phyloP scores from a whole-genome alignment of 805 yeast species.

The Teunomyces tritomae region DNA sequence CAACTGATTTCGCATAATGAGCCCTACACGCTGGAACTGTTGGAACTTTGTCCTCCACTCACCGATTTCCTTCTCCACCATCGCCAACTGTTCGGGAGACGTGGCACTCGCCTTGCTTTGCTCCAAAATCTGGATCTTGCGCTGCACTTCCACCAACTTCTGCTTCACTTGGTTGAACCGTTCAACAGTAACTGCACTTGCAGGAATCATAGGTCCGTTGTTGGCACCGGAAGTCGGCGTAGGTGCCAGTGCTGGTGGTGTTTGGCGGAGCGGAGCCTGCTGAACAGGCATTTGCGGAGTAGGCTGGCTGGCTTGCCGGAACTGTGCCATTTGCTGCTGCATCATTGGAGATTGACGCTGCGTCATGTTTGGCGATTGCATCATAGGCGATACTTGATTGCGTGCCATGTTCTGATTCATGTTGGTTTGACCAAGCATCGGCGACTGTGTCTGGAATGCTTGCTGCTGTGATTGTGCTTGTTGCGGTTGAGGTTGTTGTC shows the following conservation, averaged over 20 bases:
- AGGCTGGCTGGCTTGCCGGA: slow-evolving; percentile 7
- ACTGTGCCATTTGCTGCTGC: slow-evolving; percentile 8
- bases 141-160: slow-evolving; percentile 47
- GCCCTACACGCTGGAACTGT: slow-evolving; percentile 50
- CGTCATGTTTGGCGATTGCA: slow-evolving; percentile 11
- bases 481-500: slow-evolving; percentile 12
- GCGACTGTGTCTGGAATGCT: slow-evolving; percentile 6
- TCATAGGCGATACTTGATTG: slow-evolving; percentile 10
- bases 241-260: slow-evolving; percentile 1
- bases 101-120: slow-evolving; percentile 44
- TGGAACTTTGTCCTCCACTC: slow-evolving; percentile 46
- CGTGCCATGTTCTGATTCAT: slow-evolving; percentile 8
- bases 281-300: slow-evolving; percentile 1
- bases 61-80: slow-evolving; percentile 48
- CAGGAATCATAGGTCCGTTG: slow-evolving; percentile 11
- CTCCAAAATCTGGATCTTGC: slow-evolving; percentile 50
- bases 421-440: slow-evolving; percentile 6
- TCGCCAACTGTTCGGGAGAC: slow-evolving; percentile 44
- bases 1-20: slow-evolving; percentile 43
- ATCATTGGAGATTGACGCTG: slow-evolving; percentile 7
- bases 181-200: slow-evolving; percentile 32
- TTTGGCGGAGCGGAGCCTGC: slow-evolving; percentile 1
- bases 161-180: slow-evolving; percentile 44
- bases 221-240: slow-evolving; percentile 1
- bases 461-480: slow-evolving; percentile 4